These are phyloP conservation scores for Chalciporus piperatus DNA, from an alignment of 768 basidiomycete genomes.

Conservation along the genomic window DNA sequence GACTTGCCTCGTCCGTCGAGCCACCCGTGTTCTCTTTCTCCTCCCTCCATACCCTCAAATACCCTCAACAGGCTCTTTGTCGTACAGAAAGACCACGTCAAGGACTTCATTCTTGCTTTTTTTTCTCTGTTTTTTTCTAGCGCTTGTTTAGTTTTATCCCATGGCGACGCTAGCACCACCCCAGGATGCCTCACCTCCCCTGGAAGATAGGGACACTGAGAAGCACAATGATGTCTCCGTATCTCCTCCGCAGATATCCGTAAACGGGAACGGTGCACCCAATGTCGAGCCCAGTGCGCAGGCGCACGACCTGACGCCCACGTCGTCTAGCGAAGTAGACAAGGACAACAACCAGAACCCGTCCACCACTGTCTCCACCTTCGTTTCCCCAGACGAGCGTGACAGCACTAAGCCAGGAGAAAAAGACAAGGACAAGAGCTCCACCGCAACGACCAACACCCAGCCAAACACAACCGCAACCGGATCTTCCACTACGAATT, in stretches of 20 bases:
- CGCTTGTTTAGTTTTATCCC: background rate
- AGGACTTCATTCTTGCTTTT: background rate
- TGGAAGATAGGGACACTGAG: constrained; percentile 17
- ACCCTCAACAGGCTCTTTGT: constrained; percentile 10
- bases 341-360: constrained; percentile 35
- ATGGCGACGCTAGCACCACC: constrained; percentile 22
- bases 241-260: constrained; percentile 17
- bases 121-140: background rate
- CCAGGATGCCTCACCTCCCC: constrained; percentile 16
- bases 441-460: constrained; percentile 42
- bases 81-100: background rate
- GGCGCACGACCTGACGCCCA: constrained; percentile 28
- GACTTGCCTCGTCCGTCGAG: constrained; percentile 14
- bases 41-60: constrained; percentile 29
- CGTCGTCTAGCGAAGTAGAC: constrained; percentile 36
- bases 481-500: constrained; percentile 21
- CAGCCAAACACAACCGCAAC: constrained; percentile 36
- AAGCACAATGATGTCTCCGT: constrained; percentile 20
- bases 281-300: constrained; percentile 21
- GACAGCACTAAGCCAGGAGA: constrained; percentile 32
- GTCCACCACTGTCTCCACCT: constrained; percentile 33
- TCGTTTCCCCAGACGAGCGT: constrained; percentile 32
- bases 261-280: constrained; percentile 26
- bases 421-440: constrained; percentile 46
- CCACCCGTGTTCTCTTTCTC: constrained; percentile 8